These are phyloP conservation scores for Clarireedia homoeocarpa DNA, from an alignment of 2,329 filamentous ascomycete species.

Conservation along the genomic window DNA sequence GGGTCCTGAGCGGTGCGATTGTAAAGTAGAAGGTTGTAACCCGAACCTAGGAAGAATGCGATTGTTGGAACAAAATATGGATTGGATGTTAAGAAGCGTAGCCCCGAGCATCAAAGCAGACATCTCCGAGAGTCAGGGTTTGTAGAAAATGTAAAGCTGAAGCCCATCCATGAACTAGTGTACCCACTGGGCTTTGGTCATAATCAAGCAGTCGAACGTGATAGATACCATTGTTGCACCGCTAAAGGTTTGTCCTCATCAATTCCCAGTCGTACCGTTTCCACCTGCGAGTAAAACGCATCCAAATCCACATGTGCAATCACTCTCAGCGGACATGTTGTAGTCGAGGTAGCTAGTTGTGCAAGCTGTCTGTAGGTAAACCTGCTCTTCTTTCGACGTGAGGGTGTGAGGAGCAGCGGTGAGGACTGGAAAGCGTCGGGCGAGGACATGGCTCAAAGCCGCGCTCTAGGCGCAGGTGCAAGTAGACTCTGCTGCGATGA, in stretches of 20 bases:
- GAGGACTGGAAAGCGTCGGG: constrained; percentile 41
- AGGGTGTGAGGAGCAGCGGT: constrained; percentile 24
- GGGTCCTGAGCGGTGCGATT: too few species aligned
- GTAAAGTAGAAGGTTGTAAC: too few species aligned
- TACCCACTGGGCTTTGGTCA: too few species aligned
- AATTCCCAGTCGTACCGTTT: constrained; percentile 76
- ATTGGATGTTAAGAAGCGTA: too few species aligned
- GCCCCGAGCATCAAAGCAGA: too few species aligned
- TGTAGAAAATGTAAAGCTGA: too few species aligned
- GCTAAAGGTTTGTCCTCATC: constrained; percentile 73
- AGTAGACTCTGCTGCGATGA: background rate
- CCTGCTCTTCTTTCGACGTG: constrained; percentile 43
- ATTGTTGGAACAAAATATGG: too few species aligned
- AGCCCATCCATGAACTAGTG: background rate
- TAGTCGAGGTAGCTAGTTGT: constrained; percentile 63
- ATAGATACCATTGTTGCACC: constrained; percentile 75
- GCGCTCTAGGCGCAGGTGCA: background rate
- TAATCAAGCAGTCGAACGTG: background rate
- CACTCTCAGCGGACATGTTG: constrained; percentile 72
- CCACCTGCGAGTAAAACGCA: constrained; percentile 95
- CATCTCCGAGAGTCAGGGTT: too few species aligned
- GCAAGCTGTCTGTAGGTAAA: constrained; percentile 82
- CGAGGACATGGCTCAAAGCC: constrained; percentile 34
- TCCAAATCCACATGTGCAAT: constrained; percentile 92
- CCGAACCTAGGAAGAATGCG: too few species aligned